Evolutionary conservation across 805 yeast genomes (phyloP).

Genomic region (Lipomyces spencermartinsiae): DNA sequence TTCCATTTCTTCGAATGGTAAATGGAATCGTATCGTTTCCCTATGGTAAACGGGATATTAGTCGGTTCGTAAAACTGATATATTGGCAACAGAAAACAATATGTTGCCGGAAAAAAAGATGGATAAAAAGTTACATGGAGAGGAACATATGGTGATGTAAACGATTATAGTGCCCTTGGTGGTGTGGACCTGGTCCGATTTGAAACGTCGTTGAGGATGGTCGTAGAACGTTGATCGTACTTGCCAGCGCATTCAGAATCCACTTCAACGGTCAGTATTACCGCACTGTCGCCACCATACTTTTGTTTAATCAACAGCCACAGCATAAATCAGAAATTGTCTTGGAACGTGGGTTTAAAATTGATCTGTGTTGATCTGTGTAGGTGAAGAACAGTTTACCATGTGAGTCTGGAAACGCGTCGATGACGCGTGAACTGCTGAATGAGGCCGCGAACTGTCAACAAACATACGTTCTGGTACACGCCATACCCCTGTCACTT

Average conservation of each 20-base stretch:
- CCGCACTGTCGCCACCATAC: not conserved
- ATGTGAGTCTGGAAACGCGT: not conserved
- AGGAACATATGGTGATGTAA: not conserved
- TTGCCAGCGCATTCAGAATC: not conserved
- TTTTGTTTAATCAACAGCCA: not conserved
- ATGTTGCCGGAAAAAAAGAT: not conserved
- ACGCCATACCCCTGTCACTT: slow-evolving; percentile 1
- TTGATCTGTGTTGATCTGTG: not conserved
- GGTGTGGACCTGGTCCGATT: not conserved
- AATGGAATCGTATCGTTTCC: not conserved
- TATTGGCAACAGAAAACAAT: not conserved
- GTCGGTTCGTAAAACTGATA: not conserved
- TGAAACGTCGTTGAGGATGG: not conserved
- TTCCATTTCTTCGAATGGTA: not conserved
- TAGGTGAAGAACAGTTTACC: not conserved
- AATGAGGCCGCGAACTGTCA: not conserved
- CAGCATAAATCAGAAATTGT: not conserved
- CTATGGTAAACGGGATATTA: not conserved
- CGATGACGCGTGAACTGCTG: not conserved
- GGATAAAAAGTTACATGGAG: not conserved
- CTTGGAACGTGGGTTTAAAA: not conserved
- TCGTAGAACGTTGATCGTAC: not conserved
- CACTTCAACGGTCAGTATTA: not conserved
- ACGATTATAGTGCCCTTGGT: not conserved
- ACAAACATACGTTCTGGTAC: not conserved